Base-by-base conservation (phyloP, 441 rosid species). In the Hura crepitans region DNA sequence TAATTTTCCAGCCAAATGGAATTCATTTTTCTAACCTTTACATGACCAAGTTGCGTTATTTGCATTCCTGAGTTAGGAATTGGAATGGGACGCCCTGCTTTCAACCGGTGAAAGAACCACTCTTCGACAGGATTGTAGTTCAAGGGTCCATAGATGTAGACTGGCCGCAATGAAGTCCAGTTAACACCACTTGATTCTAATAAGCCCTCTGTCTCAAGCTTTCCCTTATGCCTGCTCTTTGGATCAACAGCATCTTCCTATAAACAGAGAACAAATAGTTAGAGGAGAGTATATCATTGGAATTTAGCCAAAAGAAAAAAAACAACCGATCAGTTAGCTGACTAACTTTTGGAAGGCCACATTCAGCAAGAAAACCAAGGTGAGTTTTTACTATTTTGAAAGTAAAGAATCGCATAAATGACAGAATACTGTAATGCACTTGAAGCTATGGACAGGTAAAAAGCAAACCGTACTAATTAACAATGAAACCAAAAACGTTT, bases 111-210 rank as follows among this genome's bases (percentile, higher is more conserved):
- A 72, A 92, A 94, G 87, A 94, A 92, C 97, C 99, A 94, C 75
- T 94, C 97, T 85, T 94, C 97, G 0, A 94, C 96, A 6, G 97
- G 97, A 81, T 92, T 92, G 86, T 94, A 92, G 85, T 94, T 94
- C 81, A 94, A 80, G 66, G 97, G 97, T 17, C 99, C 97, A 42
- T 92, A 94, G 57, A 94, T 92, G 80, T 90, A 92, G 69, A 94
- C 97, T 10, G 97, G 94, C 75, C 99, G 80, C 39, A 89, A 6
- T 13, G 97, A 92, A 78, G 99, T 92, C 88, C 91, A 94, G 81
- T 94, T 94, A 68, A 92, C 96, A 69, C 78, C 90, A 33, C 76
- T 92, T 60, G 91, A 79, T 69, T 75, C 75, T 22, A 90, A 72
- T 57, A 92, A 73, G 78, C 77, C 83, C 80, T 94, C 99, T 0